A percentile compares a stretch with the other conserved stretches of the same genome.
phyloP scores from a whole-genome alignment of 192 early-diverging fungal species.

The Backusella morwellensis region DNA sequence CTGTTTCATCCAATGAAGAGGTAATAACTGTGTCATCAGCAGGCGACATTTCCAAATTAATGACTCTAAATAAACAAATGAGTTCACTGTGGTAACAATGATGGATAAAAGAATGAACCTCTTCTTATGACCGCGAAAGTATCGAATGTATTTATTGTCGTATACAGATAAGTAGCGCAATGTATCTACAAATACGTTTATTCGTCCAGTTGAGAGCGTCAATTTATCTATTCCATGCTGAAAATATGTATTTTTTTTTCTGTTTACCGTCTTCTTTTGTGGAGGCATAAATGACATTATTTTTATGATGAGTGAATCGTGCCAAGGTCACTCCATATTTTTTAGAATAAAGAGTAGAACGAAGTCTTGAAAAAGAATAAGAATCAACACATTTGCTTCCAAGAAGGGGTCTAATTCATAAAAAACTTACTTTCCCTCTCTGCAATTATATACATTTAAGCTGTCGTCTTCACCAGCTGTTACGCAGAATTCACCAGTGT shows the following conservation, averaged over 20 bases:
- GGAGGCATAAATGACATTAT: slow-evolving; percentile 85
- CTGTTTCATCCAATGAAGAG: slow-evolving; percentile 71
- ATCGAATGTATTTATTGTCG: slow-evolving; percentile 91
- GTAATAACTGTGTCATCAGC: slow-evolving; percentile 81
- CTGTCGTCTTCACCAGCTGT: slow-evolving; percentile 86
- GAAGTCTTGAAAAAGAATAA: slow-evolving; percentile 40
- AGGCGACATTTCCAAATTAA: slow-evolving; percentile 79
- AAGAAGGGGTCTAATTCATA: not conserved
- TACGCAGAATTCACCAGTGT: slow-evolving; percentile 70
- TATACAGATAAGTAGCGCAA: slow-evolving; percentile 93
- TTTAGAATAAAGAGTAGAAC: slow-evolving; percentile 82
- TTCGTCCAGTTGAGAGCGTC: not conserved
- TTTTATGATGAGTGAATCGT: slow-evolving; percentile 80
- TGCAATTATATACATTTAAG: slow-evolving; percentile 82
- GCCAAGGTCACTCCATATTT: slow-evolving; percentile 93
- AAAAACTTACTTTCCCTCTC: slow-evolving; percentile 68
- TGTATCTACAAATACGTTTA: slow-evolving; percentile 55
- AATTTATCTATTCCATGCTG: not conserved
- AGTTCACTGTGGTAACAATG: not conserved
- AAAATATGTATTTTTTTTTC: not conserved
- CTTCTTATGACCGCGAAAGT: slow-evolving; percentile 85
- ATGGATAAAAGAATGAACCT: slow-evolving; percentile 38
- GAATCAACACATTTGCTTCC: not conserved
- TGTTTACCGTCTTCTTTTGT: slow-evolving; percentile 85
- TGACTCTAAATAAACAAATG: slow-evolving; percentile 43